A percentile compares a stretch with the other conserved stretches of the same genome.
These are phyloP conservation scores for Triangularia verruculosa DNA, from an alignment of 2,329 filamentous ascomycete species.

Conservation along the genomic window DNA sequence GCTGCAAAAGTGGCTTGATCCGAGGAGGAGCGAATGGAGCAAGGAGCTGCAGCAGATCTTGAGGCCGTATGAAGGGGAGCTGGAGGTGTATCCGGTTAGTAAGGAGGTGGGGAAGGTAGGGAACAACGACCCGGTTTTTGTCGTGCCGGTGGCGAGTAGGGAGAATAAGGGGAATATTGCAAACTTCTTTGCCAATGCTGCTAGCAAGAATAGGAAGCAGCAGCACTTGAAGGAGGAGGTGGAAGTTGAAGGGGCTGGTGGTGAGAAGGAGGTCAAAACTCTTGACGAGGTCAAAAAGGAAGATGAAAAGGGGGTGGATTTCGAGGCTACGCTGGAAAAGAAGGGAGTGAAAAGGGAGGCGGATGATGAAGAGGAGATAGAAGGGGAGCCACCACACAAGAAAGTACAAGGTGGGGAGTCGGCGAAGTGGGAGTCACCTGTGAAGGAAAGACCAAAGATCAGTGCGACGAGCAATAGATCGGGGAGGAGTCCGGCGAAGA, in stretches of 20 bases:
- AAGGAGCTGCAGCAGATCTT: constrained; percentile 73
- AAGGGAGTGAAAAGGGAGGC: constrained; percentile 25
- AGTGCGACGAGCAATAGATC: constrained; percentile 43
- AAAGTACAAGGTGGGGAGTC: constrained; percentile 23
- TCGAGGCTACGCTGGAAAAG: background rate
- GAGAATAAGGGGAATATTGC: constrained; percentile 92
- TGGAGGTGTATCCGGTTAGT: constrained; percentile 82
- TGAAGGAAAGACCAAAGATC: constrained; percentile 31
- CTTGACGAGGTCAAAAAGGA: background rate
- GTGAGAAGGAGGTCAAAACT: background rate
- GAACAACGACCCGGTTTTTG: constrained; percentile 80
- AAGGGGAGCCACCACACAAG: constrained; percentile 25
- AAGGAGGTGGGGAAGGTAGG: constrained; percentile 93
- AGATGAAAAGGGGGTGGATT: background rate
- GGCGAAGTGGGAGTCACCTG: constrained; percentile 16
- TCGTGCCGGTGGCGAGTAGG: constrained; percentile 77
- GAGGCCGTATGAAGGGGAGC: constrained; percentile 72
- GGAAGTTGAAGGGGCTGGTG: constrained; percentile 26
- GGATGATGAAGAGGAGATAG: constrained; percentile 8
- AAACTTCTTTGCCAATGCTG: constrained; percentile 69
- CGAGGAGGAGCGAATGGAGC: constrained; percentile 67
- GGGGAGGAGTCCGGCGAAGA: constrained; percentile 35
- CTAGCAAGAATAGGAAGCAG: constrained; percentile 45
- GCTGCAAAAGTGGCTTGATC: constrained; percentile 76
- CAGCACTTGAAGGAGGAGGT: constrained; percentile 33